phyloP scores from a whole-genome alignment of 495 filamentous ascomycete genomes.

The Aspergillus hancockii region DNA sequence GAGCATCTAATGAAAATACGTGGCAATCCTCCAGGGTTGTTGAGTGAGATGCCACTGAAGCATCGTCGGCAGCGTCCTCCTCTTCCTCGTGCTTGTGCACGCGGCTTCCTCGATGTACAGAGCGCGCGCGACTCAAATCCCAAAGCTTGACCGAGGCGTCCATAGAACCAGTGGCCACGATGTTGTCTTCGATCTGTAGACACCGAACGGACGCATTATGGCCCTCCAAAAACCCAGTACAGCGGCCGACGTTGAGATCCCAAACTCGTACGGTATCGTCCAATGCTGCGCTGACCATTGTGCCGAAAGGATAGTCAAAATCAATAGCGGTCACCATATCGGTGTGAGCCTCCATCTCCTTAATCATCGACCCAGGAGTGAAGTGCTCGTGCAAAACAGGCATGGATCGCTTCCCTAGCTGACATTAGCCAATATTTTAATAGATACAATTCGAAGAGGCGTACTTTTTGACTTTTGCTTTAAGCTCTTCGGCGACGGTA shows the following conservation, averaged over 20 bases:
- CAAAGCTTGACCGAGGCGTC: constrained; percentile 94
- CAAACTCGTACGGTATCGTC: constrained; percentile 97
- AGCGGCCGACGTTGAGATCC: constrained; percentile 91
- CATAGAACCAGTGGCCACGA: constrained; percentile 92
- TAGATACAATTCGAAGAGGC: not conserved
- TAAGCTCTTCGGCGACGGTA: constrained; percentile 67
- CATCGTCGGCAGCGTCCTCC: constrained; percentile 59
- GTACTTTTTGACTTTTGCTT: constrained; percentile 64
- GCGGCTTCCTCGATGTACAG: constrained; percentile 57
- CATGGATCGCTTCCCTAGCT: constrained; percentile 73
- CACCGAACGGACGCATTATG: constrained; percentile 93
- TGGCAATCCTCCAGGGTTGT: constrained; percentile 84
- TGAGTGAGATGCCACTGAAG: constrained; percentile 54
- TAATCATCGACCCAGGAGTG: constrained; percentile 84
- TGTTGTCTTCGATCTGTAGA: constrained; percentile 92
- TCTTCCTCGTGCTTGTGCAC: constrained; percentile 65
- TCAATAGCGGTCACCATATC: constrained; percentile 90
- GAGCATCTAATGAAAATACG: constrained; percentile 82
- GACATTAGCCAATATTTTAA: not conserved
- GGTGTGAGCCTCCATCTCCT: constrained; percentile 82
- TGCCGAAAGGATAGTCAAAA: constrained; percentile 94
- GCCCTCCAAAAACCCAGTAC: constrained; percentile 86
- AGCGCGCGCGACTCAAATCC: constrained; percentile 77
- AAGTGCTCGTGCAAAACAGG: constrained; percentile 96
- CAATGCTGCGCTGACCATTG: constrained; percentile 89